Conservation (phyloP, 2,329 filamentous ascomycete genomes). For the Botrytis cinerea region DNA sequence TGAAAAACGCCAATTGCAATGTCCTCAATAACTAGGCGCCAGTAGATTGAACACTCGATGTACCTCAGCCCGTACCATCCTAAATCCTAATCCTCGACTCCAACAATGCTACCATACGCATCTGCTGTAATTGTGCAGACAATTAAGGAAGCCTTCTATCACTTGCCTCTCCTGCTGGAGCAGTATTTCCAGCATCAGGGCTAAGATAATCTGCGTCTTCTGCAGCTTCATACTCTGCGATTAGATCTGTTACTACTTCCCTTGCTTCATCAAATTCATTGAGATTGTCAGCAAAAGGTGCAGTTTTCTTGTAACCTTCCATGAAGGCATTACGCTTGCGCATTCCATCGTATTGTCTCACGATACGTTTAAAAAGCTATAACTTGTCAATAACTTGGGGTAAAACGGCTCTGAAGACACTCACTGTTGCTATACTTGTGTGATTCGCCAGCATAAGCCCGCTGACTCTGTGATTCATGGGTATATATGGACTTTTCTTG, state of each 20-base stretch:
- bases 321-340: constrained; percentile 96
- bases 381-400: constrained; percentile 22
- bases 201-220: constrained; percentile 89
- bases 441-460: constrained; percentile 98
- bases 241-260: constrained; percentile 86
- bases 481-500: constrained; percentile 93
- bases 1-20: constrained; percentile 31
- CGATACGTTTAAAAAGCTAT: constrained; percentile 87
- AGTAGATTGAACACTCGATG: background rate
- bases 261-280: constrained; percentile 94
- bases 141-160: constrained; percentile 37
- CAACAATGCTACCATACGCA: constrained; percentile 1
- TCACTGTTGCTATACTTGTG: constrained; percentile 87
- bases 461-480: constrained; percentile 90
- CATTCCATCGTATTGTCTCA: constrained; percentile 89
- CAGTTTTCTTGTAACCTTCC: constrained; percentile 93
- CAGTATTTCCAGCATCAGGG: constrained; percentile 47
- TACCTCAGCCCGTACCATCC: background rate
- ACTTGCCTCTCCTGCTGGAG: constrained; percentile 36
- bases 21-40: constrained; percentile 7
- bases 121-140: background rate
- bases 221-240: constrained; percentile 93
- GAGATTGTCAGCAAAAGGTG: constrained; percentile 87
- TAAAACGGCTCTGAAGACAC: constrained; percentile 36
- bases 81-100: constrained; percentile 18